Percentiles rank a stretch among this genome's conserved stretches.
Evolutionary conservation across 2,329 filamentous ascomycete genomes (phyloP).

Genomic region (Falciphora oryzae): DNA sequence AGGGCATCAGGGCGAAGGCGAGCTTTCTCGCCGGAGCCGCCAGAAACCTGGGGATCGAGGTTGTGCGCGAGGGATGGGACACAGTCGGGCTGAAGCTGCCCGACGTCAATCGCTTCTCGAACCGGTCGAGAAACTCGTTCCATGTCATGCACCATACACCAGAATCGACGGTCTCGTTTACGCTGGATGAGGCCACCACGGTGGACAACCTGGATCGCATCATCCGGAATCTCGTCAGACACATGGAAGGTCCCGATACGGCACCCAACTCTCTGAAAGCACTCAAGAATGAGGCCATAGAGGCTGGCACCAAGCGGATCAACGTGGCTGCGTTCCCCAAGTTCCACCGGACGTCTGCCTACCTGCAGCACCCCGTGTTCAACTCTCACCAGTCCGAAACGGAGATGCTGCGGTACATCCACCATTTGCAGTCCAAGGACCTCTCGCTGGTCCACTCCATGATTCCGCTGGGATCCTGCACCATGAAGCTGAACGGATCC

Average conservation of each 20-base stretch:
- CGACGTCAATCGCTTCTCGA: not conserved
- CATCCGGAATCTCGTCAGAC: too few relatives aligned
- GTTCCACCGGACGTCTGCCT: slow-evolving; percentile 68
- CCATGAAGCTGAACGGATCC: slow-evolving; percentile 95
- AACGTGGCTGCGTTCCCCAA: slow-evolving; percentile 13
- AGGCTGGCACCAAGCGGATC: not conserved
- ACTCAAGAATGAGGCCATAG: slow-evolving; percentile 13
- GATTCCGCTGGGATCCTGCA: slow-evolving; percentile 95
- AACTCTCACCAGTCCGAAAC: slow-evolving; percentile 95
- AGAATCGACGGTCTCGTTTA: slow-evolving; percentile 57
- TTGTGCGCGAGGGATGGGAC: slow-evolving; percentile 29
- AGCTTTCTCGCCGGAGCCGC: slow-evolving; percentile 63
- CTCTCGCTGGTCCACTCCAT: slow-evolving; percentile 92
- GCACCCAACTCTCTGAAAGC: slow-evolving; percentile 10
- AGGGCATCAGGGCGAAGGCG: slow-evolving; percentile 67
- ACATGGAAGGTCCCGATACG: too few relatives aligned
- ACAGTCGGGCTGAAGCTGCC: not conserved
- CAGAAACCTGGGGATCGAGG: slow-evolving; percentile 43
- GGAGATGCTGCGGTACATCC: slow-evolving; percentile 87
- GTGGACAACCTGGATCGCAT: slow-evolving; percentile 20
- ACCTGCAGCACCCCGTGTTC: slow-evolving; percentile 87
- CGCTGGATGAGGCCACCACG: slow-evolving; percentile 59
- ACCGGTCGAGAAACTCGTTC: too few relatives aligned
- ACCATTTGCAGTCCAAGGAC: slow-evolving; percentile 90
- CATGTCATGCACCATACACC: too few relatives aligned